These are phyloP conservation scores for Pythium biforme DNA, from an alignment of 352 stramenopile species.

Conservation along the genomic window DNA sequence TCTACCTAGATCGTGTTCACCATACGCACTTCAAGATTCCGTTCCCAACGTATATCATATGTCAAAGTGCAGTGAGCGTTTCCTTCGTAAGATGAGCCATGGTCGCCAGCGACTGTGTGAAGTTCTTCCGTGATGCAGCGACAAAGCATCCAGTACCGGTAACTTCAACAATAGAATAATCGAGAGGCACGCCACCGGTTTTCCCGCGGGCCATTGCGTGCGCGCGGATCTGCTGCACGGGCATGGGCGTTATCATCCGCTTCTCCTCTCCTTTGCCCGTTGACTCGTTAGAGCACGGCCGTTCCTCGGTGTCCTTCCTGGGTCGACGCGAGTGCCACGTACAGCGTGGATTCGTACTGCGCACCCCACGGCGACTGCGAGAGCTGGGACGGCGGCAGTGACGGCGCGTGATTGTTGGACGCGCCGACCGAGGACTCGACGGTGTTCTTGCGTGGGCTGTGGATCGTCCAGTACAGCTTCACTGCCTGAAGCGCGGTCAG, in stretches of 20 bases:
- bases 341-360: neutral
- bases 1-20: neutral
- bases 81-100: no score
- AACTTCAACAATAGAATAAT: no score
- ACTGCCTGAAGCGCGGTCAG: neutral
- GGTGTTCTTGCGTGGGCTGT: neutral
- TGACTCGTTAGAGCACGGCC: neutral
- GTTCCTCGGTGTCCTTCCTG: neutral
- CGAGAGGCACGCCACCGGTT: no score
- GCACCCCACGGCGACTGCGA: neutral
- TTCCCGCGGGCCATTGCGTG: no score
- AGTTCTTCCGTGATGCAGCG: no score
- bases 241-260: no score
- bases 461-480: neutral
- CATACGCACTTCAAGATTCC: no score
- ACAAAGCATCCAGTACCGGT: no score
- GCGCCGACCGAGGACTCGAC: neutral
- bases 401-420: neutral
- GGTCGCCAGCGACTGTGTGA: no score
- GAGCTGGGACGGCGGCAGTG: neutral
- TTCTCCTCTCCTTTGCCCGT: neutral
- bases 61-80: no score
- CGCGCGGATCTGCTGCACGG: no score
- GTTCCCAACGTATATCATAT: no score
- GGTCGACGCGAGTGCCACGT: neutral